phyloP scores from a whole-genome alignment of 345 rosid species.

The Streptanthus diversifolius region DNA sequence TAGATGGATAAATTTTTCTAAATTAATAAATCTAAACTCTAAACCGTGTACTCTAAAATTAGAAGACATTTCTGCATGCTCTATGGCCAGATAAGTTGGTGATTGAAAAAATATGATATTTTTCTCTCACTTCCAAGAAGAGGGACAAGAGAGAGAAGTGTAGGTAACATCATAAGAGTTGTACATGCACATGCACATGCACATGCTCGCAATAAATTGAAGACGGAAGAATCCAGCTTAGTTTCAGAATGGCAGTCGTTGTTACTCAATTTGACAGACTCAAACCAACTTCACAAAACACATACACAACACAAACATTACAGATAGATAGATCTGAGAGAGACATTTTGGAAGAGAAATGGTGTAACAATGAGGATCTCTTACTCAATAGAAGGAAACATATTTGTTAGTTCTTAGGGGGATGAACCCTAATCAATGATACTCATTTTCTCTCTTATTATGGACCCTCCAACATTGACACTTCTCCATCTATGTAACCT shows the following conservation, averaged over 20 bases:
- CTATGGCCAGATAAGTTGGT: not conserved
- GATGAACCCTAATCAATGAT: slow-evolving; percentile 33
- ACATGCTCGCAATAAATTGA: slow-evolving; percentile 34
- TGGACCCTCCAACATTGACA: slow-evolving; percentile 36
- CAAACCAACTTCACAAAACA: slow-evolving; percentile 25
- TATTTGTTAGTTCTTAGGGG: slow-evolving; percentile 26
- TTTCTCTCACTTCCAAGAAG: not conserved
- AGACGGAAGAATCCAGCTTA: slow-evolving; percentile 29
- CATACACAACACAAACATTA: slow-evolving; percentile 34
- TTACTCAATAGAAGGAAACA: slow-evolving; percentile 19
- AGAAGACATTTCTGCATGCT: not conserved
- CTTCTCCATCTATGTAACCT: slow-evolving; percentile 30
- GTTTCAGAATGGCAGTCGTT: slow-evolving; percentile 23
- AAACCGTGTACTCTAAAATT: not conserved
- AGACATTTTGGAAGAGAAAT: slow-evolving; percentile 29
- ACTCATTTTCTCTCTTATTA: slow-evolving; percentile 6
- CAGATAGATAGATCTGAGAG: slow-evolving; percentile 32
- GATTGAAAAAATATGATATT: not conserved
- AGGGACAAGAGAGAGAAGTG: not conserved
- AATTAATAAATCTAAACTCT: not conserved
- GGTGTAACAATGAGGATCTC: slow-evolving; percentile 34
- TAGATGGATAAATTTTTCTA: not conserved
- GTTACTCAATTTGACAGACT: slow-evolving; percentile 15
- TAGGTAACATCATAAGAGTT: slow-evolving; percentile 16
- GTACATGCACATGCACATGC: no score